Evolutionary conservation across 1,284 basidiomycete species (phyloP), one percentile per base, ranked within the genome.

Genomic region (Vanrija sp.): DNA sequence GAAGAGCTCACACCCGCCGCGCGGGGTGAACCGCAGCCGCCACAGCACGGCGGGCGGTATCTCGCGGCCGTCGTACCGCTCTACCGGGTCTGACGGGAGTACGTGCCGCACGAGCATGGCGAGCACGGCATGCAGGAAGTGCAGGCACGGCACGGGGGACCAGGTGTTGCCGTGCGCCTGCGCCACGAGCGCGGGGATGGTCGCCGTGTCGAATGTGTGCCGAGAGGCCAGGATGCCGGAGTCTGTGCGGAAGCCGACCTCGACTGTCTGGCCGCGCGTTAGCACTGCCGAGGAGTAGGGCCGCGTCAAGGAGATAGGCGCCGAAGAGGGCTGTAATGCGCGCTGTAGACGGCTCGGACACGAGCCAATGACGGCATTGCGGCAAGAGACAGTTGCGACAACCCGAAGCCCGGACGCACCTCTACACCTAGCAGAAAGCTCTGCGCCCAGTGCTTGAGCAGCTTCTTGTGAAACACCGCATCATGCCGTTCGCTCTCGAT

Each of bases 391-490:
- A 15, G 9, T 16, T 28, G 28, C 7, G 3, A 34, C 12, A 34
- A 34, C 12, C 34, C 34, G 34, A 12, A 34, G 34, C 34, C 34
- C 34, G 34, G 9, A 77, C 87, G 64, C 66, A 92, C 89, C 14
- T 89, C 89, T 19, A 96, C 87, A 43, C 93, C 92, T 42, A 97
- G 82, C 18, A 97, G 81, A 75, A 91, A 97, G 2, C 91, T 94
- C 69, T 98, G 95, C 57, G 95, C 86, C 82, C 95, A 98, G 77
- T 95, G 92, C 69, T 94, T 95, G 53, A 98, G 83, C 45, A 97
- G 78, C 72, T 97, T 97, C 90, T 86, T 88, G 72, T 94, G 90
- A 65, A 98, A 98, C 52, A 80, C 83, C 16, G 74, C 73, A 68
- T 89, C 86, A 59, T 93, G 91, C 40, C 83, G 77, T 4, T 80